Evolutionary conservation across 441 rosid species (phyloP).

Genomic region (Biscutella laevigata): DNA sequence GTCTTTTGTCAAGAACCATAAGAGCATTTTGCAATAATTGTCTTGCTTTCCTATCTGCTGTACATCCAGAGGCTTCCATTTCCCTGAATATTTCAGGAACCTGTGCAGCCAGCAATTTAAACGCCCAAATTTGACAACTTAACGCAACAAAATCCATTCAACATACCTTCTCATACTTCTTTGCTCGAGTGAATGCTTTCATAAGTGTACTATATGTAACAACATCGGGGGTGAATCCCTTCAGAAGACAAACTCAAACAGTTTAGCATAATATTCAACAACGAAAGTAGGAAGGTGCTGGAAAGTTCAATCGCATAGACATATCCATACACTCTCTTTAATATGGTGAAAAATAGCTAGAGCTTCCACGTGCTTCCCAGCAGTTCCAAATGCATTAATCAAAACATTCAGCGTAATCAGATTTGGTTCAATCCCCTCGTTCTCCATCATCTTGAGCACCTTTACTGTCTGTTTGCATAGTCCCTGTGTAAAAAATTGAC

Average conservation of each 20-base stretch:
- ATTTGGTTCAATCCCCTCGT: slow-evolving; percentile 56
- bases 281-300: neutral
- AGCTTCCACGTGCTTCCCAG: slow-evolving; percentile 58
- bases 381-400: slow-evolving; percentile 60
- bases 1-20: slow-evolving; percentile 36
- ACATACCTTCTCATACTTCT: slow-evolving; percentile 46
- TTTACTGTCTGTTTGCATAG: slow-evolving; percentile 49
- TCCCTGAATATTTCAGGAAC: slow-evolving; percentile 53
- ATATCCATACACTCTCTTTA: slow-evolving; percentile 38
- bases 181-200: slow-evolving; percentile 61
- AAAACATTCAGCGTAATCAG: slow-evolving; percentile 55
- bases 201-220: slow-evolving; percentile 57
- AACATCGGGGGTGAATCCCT: slow-evolving; percentile 64
- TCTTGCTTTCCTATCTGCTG: slow-evolving; percentile 62
- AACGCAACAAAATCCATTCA: neutral
- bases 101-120: slow-evolving; percentile 21
- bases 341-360: slow-evolving; percentile 44
- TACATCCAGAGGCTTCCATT: slow-evolving; percentile 60
- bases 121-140: neutral
- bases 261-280: slow-evolving; percentile 1
- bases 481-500: slow-evolving; percentile 30
- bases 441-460: slow-evolving; percentile 63
- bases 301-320: neutral
- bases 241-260: slow-evolving; percentile 19
- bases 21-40: slow-evolving; percentile 41